Conservation (phyloP, 2,329 filamentous ascomycete genomes). For the Sporothrix globosa region DNA sequence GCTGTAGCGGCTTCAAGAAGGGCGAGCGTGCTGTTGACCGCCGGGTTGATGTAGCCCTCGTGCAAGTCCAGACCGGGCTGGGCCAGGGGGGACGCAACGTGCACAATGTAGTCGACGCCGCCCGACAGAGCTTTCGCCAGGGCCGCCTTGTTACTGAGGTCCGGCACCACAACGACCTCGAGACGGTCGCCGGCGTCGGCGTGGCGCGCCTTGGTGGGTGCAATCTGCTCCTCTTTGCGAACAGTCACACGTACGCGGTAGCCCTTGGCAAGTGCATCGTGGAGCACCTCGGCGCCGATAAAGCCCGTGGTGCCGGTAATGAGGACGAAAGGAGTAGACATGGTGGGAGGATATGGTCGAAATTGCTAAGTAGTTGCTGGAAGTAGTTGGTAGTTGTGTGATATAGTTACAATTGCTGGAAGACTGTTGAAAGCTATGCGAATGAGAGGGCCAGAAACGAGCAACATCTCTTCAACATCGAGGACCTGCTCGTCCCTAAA, state of each 20-base stretch:
- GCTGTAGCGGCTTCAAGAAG: slow-evolving; percentile 19
- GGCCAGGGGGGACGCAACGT: slow-evolving; percentile 28
- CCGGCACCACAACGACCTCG: slow-evolving; percentile 19
- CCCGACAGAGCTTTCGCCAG: not conserved
- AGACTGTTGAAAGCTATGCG: not conserved
- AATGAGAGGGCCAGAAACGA: not conserved
- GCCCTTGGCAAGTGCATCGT: slow-evolving; percentile 23
- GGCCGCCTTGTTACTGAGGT: not conserved
- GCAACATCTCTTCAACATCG: not conserved
- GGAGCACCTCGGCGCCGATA: slow-evolving; percentile 39
- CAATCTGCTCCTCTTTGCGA: slow-evolving; percentile 23
- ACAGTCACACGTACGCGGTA: slow-evolving; percentile 24
- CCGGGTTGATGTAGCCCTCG: slow-evolving; percentile 38
- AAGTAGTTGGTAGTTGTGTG: not conserved
- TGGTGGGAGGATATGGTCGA: not conserved
- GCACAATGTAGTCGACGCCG: slow-evolving; percentile 24
- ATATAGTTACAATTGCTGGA: not conserved
- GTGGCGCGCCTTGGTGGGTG: not conserved
- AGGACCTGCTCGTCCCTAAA: not conserved
- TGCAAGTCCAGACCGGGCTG: not conserved
- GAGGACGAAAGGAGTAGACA: slow-evolving; percentile 28
- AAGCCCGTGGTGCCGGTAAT: slow-evolving; percentile 40
- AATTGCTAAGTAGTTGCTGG: not conserved
- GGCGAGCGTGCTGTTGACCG: slow-evolving; percentile 38
- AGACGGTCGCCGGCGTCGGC: not conserved